Evolutionary conservation across 2,329 filamentous ascomycete genomes (phyloP), one percentile per base, ranked within the genome.

Genomic region (Verticillium klebahnii): DNA sequence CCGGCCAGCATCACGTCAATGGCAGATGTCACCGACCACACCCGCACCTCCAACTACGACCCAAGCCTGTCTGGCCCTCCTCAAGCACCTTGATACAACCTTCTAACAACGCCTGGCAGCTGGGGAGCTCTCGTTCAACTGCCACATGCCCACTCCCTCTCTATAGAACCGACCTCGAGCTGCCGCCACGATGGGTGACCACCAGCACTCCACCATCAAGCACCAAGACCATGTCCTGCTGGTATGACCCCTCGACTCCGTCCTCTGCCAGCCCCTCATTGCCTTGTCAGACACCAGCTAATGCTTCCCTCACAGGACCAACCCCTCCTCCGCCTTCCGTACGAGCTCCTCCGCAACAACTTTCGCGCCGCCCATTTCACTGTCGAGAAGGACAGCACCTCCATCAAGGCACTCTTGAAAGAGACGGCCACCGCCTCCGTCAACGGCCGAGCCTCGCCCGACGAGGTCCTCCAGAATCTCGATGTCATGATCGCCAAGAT

Each of bases 261-360:
- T 29, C 29, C 54, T 32, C 23, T 32, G 25, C 40, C 25, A 52
- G 31, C 60, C 62, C 59, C 60, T 32, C 34, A 59, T 59, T 32
- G 61, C 39, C 58, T 31, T 55, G 56, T 36, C 63, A 32, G 25
- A 29, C 1, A 5, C 29, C 15, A 34, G 29, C 54, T 56, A 17
- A 56, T 14, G 5, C 19, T 29, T 17, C 56, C 7, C 17, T 58
- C 32, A 25, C 67, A 94, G 93, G 95, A 99, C 72, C 94, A 98
- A 84, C 90, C 94, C 4, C 90, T 98, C 67, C 87, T 99, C 67
- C 92, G 93, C 37, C 87, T 98, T 25, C 95, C 95, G 19, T 90
- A 94, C 76, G 95, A 98, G 74, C 89, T 97, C 62, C 88, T 96
- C 25, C 90, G 93, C 61, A 94, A 95, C 74, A 98, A 96, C 78